phyloP scores from a whole-genome alignment of 441 rosid species.

The Brassica balearica region DNA sequence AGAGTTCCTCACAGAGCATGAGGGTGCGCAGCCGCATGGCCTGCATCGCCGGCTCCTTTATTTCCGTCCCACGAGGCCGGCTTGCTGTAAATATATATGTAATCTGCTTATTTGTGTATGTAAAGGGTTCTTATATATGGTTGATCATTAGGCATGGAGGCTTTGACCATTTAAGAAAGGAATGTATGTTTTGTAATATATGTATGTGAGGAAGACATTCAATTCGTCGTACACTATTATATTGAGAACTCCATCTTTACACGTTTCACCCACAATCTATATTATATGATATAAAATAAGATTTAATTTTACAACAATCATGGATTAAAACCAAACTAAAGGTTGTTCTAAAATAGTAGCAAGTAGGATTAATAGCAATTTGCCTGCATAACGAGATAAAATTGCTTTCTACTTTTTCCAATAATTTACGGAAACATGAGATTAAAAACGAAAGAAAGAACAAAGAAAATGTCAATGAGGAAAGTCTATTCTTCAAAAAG shows the following conservation, averaged over 20 bases:
- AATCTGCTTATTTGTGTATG: not conserved
- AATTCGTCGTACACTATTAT: conserved; percentile 11
- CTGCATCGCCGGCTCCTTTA: conserved; percentile 33
- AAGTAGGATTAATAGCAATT: not conserved
- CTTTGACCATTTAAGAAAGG: conserved; percentile 19
- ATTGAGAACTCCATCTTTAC: conserved; percentile 25
- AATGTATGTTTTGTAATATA: not conserved
- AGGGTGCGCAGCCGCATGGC: conserved; percentile 48
- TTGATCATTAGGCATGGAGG: conserved; percentile 27
- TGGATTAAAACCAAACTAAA: conserved; percentile 6
- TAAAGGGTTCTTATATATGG: not conserved
- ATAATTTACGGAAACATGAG: conserved; percentile 7
- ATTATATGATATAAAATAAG: not conserved
- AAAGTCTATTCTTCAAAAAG: too few species aligned
- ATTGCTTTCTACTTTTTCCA: not conserved
- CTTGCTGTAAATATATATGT: not conserved
- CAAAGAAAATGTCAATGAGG: not conserved
- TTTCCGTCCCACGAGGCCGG: conserved; percentile 5
- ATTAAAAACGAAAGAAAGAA: not conserved
- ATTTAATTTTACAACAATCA: not conserved
- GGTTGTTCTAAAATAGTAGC: not conserved
- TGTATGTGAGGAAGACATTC: not conserved
- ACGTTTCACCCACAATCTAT: conserved; percentile 37
- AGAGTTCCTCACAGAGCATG: conserved; percentile 56
- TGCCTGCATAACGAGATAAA: not conserved